Evolutionary conservation across 2,329 filamentous ascomycete species (phyloP).

Genomic region (Aspergillus tamarii): DNA sequence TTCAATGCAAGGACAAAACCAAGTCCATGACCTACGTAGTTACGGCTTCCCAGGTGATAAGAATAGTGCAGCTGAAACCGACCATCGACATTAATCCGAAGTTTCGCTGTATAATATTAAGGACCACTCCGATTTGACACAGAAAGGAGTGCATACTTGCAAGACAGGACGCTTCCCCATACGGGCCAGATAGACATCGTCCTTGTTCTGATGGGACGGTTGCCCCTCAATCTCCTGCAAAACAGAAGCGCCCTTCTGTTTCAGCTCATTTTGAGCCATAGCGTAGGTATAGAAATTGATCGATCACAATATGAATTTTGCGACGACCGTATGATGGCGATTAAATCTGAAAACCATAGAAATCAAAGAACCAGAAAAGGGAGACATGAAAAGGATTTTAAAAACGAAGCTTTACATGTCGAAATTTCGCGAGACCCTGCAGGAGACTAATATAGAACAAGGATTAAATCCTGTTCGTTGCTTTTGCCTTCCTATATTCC

Average conservation of each 20-base stretch:
- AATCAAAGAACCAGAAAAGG: background rate
- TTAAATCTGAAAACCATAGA: background rate
- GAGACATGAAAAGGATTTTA: background rate
- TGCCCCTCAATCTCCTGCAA: conserved; percentile 17
- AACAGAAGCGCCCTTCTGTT: conserved; percentile 14
- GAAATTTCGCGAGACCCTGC: background rate
- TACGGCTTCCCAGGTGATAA: conserved; percentile 42
- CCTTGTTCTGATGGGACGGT: conserved; percentile 28
- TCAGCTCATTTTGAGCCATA: conserved; percentile 11
- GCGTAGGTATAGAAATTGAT: background rate
- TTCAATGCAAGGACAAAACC: fast-evolving
- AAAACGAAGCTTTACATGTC: background rate
- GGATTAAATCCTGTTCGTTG: background rate
- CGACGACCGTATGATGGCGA: background rate
- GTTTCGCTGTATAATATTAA: conserved; percentile 33
- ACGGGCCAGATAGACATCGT: conserved; percentile 51
- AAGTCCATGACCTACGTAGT: background rate
- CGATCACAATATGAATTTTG: background rate
- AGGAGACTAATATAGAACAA: background rate
- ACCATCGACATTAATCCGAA: conserved; percentile 46
- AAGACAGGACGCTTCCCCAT: conserved; percentile 57
- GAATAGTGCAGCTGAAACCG: conserved; percentile 45
- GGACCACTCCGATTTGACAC: too few relatives aligned
- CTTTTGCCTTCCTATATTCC: background rate
- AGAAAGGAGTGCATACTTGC: conserved; percentile 29